These are phyloP conservation scores for Thoreauomyces humboldtii DNA, from an alignment of 192 early-diverging fungal genomes.

Conservation along the genomic window DNA sequence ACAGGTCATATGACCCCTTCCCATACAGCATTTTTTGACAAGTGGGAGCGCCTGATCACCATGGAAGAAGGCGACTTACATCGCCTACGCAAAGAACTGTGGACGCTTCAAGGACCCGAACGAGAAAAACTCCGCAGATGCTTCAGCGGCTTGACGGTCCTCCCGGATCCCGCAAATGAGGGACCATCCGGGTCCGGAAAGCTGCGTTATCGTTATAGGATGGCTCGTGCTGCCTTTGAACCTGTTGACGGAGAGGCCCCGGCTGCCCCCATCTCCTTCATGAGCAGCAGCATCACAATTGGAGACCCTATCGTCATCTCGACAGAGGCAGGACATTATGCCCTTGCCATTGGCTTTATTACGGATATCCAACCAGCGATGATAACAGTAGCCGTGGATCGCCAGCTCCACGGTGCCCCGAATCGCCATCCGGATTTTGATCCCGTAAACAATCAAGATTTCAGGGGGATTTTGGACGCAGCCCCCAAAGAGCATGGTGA, in stretches of 20 bases:
- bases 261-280: conserved; percentile 19
- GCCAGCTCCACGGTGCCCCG: conserved; percentile 65
- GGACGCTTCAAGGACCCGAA: conserved; percentile 36
- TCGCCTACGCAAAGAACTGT: conserved; percentile 36
- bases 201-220: conserved; percentile 25
- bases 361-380: conserved; percentile 43
- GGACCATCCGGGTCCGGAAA: conserved; percentile 1
- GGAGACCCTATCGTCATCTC: conserved; percentile 86
- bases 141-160: conserved; percentile 27
- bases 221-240: conserved; percentile 13
- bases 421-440: conserved; percentile 56
- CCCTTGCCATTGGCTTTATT: conserved; percentile 76
- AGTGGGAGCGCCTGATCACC: conserved; percentile 75
- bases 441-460: conserved; percentile 55
- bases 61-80: conserved; percentile 68
- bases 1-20: conserved; percentile 56
- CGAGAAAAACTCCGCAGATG: conserved; percentile 35
- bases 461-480: conserved; percentile 33
- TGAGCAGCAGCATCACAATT: conserved; percentile 52
- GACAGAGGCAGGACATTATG: conserved; percentile 66
- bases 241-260: not conserved
- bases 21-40: conserved; percentile 70
- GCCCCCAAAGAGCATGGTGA: conserved; percentile 29
- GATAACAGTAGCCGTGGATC: conserved; percentile 60
- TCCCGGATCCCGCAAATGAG: not conserved